Evolutionary conservation across 2,329 filamentous ascomycete genomes (phyloP).

Genomic region (Thielaviopsis populi): DNA sequence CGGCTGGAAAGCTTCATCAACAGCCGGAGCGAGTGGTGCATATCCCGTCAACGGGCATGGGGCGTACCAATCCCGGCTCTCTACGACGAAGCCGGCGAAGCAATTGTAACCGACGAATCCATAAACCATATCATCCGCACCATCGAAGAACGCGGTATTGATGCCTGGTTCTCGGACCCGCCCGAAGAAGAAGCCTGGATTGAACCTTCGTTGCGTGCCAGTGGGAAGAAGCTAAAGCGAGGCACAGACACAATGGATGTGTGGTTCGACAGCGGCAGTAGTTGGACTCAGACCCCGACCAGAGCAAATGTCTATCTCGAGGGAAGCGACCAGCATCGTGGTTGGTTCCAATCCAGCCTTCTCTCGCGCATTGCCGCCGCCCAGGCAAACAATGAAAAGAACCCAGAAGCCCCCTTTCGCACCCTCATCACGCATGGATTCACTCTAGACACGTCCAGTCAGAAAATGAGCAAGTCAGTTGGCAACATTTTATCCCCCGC

Average conservation of each 20-base stretch:
- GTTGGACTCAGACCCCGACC: constrained; percentile 51
- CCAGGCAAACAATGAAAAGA: background rate
- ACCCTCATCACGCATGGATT: constrained; percentile 93
- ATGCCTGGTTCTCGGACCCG: constrained; percentile 86
- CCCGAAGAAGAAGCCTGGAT: constrained; percentile 66
- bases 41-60: constrained; percentile 90
- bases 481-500: constrained; percentile 73
- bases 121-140: constrained; percentile 73
- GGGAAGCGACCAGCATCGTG: constrained; percentile 88
- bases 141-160: constrained; percentile 63
- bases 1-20: constrained; percentile 75
- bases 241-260: constrained; percentile 97
- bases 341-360: constrained; percentile 96
- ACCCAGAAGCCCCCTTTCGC: constrained; percentile 53
- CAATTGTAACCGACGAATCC: constrained; percentile 63
- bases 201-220: constrained; percentile 39
- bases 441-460: constrained; percentile 73
- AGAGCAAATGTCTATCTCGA: constrained; percentile 82
- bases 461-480: constrained; percentile 96
- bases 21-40: constrained; percentile 90
- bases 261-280: constrained; percentile 97
- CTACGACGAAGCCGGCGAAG: constrained; percentile 57
- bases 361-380: constrained; percentile 59
- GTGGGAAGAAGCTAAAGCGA: constrained; percentile 45
- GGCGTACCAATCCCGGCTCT: constrained; percentile 90